phyloP scores from a whole-genome alignment of 805 yeast genomes.

The Ogataea corticis region DNA sequence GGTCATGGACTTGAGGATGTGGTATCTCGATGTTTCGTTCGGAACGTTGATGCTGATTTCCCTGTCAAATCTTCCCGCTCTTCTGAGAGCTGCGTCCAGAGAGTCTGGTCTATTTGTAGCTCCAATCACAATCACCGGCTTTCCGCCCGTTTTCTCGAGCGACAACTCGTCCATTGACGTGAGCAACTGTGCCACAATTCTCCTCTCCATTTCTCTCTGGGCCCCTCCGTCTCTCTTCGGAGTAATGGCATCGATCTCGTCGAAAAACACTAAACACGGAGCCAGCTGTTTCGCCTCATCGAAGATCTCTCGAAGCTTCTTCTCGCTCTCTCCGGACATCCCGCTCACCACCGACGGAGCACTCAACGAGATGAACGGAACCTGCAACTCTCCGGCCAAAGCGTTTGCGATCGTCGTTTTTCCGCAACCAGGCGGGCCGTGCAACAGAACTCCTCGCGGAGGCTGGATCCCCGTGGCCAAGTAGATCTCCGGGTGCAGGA shows the following conservation, averaged over 20 bases:
- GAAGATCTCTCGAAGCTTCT: slow-evolving; percentile 86
- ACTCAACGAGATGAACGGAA: slow-evolving; percentile 85
- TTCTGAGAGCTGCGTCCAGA: slow-evolving; percentile 87
- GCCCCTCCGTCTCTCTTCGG: slow-evolving; percentile 98
- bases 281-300: slow-evolving; percentile 90
- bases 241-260: slow-evolving; percentile 97
- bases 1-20: slow-evolving; percentile 77
- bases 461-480: slow-evolving; percentile 88
- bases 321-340: slow-evolving; percentile 98
- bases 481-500: slow-evolving; percentile 91
- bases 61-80: slow-evolving; percentile 96
- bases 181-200: slow-evolving; percentile 92
- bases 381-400: slow-evolving; percentile 89
- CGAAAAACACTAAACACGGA: slow-evolving; percentile 90
- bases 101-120: slow-evolving; percentile 98
- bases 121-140: slow-evolving; percentile 91
- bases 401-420: slow-evolving; percentile 96
- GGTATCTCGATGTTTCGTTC: slow-evolving; percentile 74
- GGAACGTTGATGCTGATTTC: slow-evolving; percentile 97
- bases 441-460: slow-evolving; percentile 88
- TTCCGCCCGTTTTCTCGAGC: slow-evolving; percentile 84
- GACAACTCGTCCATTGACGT: slow-evolving; percentile 94
- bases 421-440: slow-evolving; percentile 99
- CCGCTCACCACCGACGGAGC: slow-evolving; percentile 98
- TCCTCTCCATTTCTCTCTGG: slow-evolving; percentile 95